Evolutionary conservation across 768 basidiomycete genomes (phyloP).

Genomic region (Calvatia gigantea): DNA sequence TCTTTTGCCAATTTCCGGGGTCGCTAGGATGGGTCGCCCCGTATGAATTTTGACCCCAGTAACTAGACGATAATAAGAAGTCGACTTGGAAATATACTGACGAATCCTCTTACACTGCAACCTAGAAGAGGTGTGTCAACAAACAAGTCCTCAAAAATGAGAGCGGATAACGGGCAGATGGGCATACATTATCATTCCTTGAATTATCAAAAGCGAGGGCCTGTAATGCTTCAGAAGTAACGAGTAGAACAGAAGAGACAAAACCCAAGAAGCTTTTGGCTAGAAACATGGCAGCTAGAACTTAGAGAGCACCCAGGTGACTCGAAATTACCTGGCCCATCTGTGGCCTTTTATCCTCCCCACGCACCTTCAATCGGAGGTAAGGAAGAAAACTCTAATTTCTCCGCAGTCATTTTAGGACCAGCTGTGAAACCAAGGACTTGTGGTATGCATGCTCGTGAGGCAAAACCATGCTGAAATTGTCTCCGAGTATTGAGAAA

Average conservation of each 20-base stretch:
- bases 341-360: not conserved
- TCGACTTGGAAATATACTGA: not conserved
- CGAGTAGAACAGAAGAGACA: constrained; percentile 2
- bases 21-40: constrained; percentile 43
- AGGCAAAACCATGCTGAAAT: not conserved
- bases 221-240: not conserved
- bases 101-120: constrained; percentile 23
- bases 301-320: not conserved
- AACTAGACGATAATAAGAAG: constrained; percentile 23
- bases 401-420: constrained; percentile 1
- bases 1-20: constrained; percentile 47
- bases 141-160: no score
- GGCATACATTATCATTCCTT: constrained; percentile 35
- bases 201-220: constrained; percentile 29
- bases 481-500: not conserved
- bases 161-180: not conserved
- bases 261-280: not conserved
- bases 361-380: not conserved
- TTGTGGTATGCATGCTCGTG: not conserved
- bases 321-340: not conserved
- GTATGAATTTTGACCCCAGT: constrained; percentile 60
- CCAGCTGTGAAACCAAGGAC: constrained; percentile 5
- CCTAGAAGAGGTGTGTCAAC: constrained; percentile 13
- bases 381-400: not conserved
- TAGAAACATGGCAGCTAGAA: not conserved